These are phyloP conservation scores for Kodamaea lidongshanica DNA, from an alignment of 805 yeast genomes.

Conservation along the genomic window DNA sequence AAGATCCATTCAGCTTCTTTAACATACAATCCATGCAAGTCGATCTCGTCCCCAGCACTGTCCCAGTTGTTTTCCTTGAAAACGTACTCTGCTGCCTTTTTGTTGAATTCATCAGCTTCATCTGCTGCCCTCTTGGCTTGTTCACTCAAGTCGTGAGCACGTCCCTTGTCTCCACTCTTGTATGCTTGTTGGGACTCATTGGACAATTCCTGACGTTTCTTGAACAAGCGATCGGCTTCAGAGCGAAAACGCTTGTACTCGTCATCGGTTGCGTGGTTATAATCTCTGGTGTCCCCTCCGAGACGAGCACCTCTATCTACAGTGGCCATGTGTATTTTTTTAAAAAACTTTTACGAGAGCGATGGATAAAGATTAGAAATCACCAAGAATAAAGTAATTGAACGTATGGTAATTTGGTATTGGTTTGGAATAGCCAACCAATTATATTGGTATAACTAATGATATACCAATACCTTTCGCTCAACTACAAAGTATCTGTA, in stretches of 20 bases:
- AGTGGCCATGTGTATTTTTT: constrained; percentile 6
- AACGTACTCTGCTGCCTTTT: constrained; percentile 83
- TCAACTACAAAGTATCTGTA: no score
- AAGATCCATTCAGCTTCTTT: constrained; percentile 80
- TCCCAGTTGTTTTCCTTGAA: constrained; percentile 85
- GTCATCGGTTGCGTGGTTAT: constrained; percentile 66
- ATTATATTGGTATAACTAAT: constrained; percentile 3
- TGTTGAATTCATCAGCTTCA: constrained; percentile 64
- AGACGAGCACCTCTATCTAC: constrained; percentile 24
- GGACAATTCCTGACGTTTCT: constrained; percentile 49
- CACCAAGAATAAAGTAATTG: no score
- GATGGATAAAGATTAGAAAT: no score
- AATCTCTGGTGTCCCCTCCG: constrained; percentile 40
- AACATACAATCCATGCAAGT: constrained; percentile 85
- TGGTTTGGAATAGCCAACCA: no score
- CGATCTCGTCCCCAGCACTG: constrained; percentile 80
- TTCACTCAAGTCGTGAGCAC: constrained; percentile 68
- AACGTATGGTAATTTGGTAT: no score
- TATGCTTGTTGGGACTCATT: constrained; percentile 73
- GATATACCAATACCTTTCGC: no score
- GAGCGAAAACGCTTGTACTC: constrained; percentile 59
- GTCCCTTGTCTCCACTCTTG: constrained; percentile 61
- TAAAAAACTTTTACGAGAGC: no score
- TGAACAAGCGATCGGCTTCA: constrained; percentile 62
- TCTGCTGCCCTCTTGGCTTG: constrained; percentile 54